phyloP scores from a whole-genome alignment of 1,284 basidiomycete species.

The Trichosporon sp. region DNA sequence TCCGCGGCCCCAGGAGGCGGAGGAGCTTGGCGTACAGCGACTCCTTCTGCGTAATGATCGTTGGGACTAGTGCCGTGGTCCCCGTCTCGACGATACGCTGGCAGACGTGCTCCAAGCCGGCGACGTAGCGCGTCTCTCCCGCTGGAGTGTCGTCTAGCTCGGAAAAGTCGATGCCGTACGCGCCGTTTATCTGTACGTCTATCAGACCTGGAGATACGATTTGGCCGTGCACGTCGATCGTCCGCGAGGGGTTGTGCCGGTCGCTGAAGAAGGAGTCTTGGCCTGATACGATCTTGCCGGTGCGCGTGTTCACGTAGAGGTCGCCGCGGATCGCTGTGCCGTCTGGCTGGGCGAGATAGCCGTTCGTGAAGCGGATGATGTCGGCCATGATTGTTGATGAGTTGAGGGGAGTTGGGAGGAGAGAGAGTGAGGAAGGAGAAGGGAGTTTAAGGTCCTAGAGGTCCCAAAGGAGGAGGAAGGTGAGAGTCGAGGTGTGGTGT shows the following conservation, averaged over 20 bases:
- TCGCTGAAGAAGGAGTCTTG: constrained; percentile 29
- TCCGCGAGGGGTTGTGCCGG: constrained; percentile 14
- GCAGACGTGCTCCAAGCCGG: constrained; percentile 66
- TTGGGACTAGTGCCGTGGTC: constrained; percentile 68
- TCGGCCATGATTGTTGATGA: constrained; percentile 16
- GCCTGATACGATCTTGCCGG: constrained; percentile 34
- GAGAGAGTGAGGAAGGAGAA: not conserved
- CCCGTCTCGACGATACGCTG: constrained; percentile 77
- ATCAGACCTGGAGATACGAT: constrained; percentile 75
- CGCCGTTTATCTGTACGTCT: constrained; percentile 69
- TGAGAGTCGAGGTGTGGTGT: not conserved
- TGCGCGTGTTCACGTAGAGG: constrained; percentile 30
- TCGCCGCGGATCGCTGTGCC: constrained; percentile 51
- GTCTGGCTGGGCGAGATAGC: constrained; percentile 66
- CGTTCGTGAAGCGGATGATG: constrained; percentile 77
- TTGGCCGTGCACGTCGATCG: constrained; percentile 52
- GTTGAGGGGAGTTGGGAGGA: not conserved
- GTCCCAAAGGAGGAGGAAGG: not conserved
- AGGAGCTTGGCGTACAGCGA: constrained; percentile 48
- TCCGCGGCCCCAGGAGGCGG: constrained; percentile 47
- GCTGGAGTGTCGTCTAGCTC: constrained; percentile 57
- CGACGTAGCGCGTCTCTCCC: constrained; percentile 60
- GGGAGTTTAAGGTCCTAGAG: too few species aligned
- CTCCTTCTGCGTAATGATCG: constrained; percentile 55
- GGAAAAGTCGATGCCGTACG: constrained; percentile 83